Evolutionary conservation across 768 basidiomycete species (phyloP).

Genomic region (Daedaleopsis sinensis): DNA sequence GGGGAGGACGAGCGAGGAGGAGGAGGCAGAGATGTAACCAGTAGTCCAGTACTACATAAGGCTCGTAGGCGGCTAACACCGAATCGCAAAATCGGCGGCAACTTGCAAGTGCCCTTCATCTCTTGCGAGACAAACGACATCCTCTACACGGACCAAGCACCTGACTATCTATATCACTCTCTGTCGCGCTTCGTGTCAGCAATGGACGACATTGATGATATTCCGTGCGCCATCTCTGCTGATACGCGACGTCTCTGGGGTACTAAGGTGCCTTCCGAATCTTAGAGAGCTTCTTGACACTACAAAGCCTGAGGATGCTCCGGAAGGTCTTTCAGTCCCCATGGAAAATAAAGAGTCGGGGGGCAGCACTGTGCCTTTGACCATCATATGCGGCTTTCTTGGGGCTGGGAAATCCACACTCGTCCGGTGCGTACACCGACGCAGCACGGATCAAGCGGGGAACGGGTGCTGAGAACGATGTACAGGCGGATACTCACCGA

Average conservation of each 20-base stretch:
- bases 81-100: too few species aligned
- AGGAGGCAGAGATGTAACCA: constrained; percentile 1
- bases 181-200: not conserved
- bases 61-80: too few species aligned
- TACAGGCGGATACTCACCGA: constrained; percentile 86
- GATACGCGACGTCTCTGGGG: not conserved
- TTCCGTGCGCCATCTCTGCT: constrained; percentile 47
- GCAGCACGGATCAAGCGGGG: not conserved
- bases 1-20: not conserved
- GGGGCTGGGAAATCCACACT: constrained; percentile 95
- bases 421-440: constrained; percentile 59
- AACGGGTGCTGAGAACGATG: not conserved
- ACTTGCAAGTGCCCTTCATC: not conserved
- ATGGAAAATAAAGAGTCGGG: not conserved
- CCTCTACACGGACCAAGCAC: not conserved
- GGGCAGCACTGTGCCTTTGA: constrained; percentile 68
- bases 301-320: constrained; percentile 6
- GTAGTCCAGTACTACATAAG: too few species aligned
- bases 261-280: not conserved
- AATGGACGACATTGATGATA: constrained; percentile 61
- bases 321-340: constrained; percentile 5
- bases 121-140: not conserved
- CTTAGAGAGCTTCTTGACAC: constrained; percentile 19
- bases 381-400: constrained; percentile 93
- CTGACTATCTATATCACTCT: not conserved